Conservation (phyloP, 441 rosid species). For the Euphorbia neoarborescens region DNA sequence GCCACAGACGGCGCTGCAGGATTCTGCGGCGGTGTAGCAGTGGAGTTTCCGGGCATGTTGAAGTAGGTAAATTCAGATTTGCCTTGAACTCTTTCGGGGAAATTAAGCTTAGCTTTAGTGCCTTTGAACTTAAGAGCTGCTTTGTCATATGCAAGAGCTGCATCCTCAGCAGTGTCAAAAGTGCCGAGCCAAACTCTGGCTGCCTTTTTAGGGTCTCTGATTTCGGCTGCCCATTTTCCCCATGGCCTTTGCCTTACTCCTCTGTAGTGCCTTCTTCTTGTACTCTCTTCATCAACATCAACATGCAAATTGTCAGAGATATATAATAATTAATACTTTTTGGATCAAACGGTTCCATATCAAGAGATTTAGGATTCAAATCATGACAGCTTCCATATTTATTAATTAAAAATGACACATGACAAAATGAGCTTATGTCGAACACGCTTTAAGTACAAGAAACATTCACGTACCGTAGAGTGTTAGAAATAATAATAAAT, state of each 20-base stretch:
- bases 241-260: conserved; percentile 97
- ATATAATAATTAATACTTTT: too few relatives aligned
- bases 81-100: conserved; percentile 64
- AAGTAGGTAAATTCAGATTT: conserved; percentile 30
- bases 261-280: conserved; percentile 67
- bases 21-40: too few relatives aligned
- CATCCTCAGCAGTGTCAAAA: conserved; percentile 88
- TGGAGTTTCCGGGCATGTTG: too few relatives aligned
- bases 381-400: too few relatives aligned
- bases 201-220: conserved; percentile 90
- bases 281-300: conserved; percentile 39
- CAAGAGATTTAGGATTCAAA: too few relatives aligned
- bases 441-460: too few relatives aligned
- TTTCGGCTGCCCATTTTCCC: conserved; percentile 99
- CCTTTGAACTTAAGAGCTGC: conserved; percentile 60
- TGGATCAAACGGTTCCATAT: too few relatives aligned
- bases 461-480: too few relatives aligned
- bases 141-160: conserved; percentile 76
- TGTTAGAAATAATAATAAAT: too few relatives aligned
- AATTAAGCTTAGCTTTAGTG: conserved; percentile 51
- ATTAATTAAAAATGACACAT: too few relatives aligned
- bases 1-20: conserved; percentile 20
- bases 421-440: too few relatives aligned
- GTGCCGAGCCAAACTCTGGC: conserved; percentile 97
- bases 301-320: too few relatives aligned